These are phyloP conservation scores for Penicillium ucsense DNA, from an alignment of 495 filamentous ascomycete species.

Conservation along the genomic window DNA sequence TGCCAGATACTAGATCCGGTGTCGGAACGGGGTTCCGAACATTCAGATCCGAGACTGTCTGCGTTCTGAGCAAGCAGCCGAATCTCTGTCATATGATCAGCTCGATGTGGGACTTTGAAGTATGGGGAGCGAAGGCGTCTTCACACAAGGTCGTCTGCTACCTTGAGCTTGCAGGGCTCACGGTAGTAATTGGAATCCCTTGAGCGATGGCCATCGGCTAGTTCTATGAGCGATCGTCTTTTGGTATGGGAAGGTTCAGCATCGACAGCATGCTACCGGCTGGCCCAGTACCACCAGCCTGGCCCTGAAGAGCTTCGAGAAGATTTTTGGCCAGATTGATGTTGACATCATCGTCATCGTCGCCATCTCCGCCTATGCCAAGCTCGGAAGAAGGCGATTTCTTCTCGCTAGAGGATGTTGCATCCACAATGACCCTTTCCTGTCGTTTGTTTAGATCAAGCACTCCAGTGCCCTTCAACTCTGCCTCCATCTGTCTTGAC, in stretches of 20 bases:
- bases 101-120: no score
- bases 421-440: slow-evolving; percentile 7
- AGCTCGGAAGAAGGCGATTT: slow-evolving; percentile 5
- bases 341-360: slow-evolving; percentile 49
- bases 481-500: slow-evolving; percentile 69
- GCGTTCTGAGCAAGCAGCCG: no score
- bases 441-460: slow-evolving; percentile 49
- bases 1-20: no score
- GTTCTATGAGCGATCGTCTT: slow-evolving; percentile 48
- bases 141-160: no score
- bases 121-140: no score
- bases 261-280: slow-evolving; percentile 75
- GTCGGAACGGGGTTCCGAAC: no score
- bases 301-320: slow-evolving; percentile 83
- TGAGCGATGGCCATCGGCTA: no score
- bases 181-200: not conserved
- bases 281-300: slow-evolving; percentile 75
- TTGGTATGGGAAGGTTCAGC: slow-evolving; percentile 72
- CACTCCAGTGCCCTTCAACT: slow-evolving; percentile 68
- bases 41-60: no score
- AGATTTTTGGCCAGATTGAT: slow-evolving; percentile 85
- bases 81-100: no score
- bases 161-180: not conserved
- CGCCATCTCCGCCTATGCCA: not conserved
- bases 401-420: slow-evolving; percentile 16